Percentiles rank a stretch among this genome's conserved stretches.
Conservation (phyloP, 805 yeast genomes). For the Saturnispora diversa region DNA sequence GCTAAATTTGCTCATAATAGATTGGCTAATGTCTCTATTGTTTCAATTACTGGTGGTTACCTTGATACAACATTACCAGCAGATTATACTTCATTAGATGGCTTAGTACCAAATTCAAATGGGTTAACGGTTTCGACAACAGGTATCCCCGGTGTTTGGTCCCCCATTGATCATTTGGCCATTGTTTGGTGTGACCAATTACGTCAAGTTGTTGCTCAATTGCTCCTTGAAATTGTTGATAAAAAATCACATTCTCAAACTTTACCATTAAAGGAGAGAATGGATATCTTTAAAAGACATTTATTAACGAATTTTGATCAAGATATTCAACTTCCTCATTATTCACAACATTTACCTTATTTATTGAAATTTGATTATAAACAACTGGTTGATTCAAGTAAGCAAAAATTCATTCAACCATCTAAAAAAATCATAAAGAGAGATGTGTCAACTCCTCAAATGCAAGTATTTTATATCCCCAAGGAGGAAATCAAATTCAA, state of each 20-base stretch:
- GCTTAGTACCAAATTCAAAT: conserved; percentile 60
- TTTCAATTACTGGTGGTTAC: conserved; percentile 87
- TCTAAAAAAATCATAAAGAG: conserved; percentile 20
- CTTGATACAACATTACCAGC: conserved; percentile 78
- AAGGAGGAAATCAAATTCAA: conserved; percentile 24
- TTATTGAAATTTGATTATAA: conserved; percentile 28
- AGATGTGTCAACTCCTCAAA: conserved; percentile 22
- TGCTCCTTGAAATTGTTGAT: conserved; percentile 56
- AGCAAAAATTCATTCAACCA: conserved; percentile 25
- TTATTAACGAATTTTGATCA: conserved; percentile 51
- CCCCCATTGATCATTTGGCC: conserved; percentile 90
- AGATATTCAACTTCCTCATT: not conserved
- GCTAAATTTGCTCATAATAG: conserved; percentile 36
- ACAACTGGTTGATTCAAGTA: conserved; percentile 27
- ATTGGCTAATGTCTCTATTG: conserved; percentile 51
- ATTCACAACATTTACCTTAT: conserved; percentile 16
- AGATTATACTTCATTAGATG: conserved; percentile 72
- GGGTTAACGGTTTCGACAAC: conserved; percentile 81
- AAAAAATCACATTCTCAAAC: conserved; percentile 41
- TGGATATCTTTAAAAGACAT: conserved; percentile 43
- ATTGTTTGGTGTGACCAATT: conserved; percentile 95
- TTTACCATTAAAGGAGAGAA: conserved; percentile 43
- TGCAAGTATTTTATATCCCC: conserved; percentile 30
- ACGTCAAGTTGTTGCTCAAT: conserved; percentile 51
- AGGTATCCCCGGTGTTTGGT: conserved; percentile 87